These are phyloP conservation scores for Pseudonitzschia multiseries DNA, from an alignment of 108 stramenopile species.

Conservation along the genomic window DNA sequence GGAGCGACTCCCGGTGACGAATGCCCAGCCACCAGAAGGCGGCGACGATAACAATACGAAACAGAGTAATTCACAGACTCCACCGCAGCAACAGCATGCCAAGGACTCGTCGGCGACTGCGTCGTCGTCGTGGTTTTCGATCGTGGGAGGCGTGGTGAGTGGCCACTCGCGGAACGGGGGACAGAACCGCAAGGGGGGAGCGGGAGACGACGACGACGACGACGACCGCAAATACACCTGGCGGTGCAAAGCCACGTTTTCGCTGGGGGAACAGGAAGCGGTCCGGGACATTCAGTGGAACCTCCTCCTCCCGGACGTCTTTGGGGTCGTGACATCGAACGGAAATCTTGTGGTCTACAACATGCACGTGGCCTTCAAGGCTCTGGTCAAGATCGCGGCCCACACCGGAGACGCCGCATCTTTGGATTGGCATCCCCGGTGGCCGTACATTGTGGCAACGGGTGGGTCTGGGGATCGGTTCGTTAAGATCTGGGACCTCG, in stretches of 20 bases:
- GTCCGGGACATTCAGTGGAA: constrained; percentile 82
- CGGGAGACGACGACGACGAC: neutral
- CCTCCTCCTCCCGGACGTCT: constrained; percentile 51
- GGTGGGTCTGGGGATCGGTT: constrained; percentile 76
- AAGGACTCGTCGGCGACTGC: no score
- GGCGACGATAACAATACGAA: no score
- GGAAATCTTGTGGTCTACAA: constrained; percentile 75
- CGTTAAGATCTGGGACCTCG: constrained; percentile 50
- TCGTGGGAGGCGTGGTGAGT: constrained; percentile 5
- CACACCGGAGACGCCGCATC: constrained; percentile 83
- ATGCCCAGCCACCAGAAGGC: neutral
- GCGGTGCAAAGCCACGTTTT: constrained; percentile 60
- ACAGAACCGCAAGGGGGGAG: no score
- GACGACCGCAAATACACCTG: constrained; percentile 37
- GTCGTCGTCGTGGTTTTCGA: constrained; percentile 7
- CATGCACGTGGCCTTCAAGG: constrained; percentile 48
- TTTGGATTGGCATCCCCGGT: constrained; percentile 83
- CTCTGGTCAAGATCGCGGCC: constrained; percentile 62
- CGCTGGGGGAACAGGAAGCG: constrained; percentile 73
- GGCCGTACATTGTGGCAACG: constrained; percentile 66
- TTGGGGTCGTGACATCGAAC: constrained; percentile 76
- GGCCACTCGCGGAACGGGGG: no score
- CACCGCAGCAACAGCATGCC: neutral
- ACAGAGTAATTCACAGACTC: no score
- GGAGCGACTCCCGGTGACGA: constrained; percentile 19